phyloP scores from a whole-genome alignment of 73 alveolate genomes.

The Tetrahymena elliotti region DNA sequence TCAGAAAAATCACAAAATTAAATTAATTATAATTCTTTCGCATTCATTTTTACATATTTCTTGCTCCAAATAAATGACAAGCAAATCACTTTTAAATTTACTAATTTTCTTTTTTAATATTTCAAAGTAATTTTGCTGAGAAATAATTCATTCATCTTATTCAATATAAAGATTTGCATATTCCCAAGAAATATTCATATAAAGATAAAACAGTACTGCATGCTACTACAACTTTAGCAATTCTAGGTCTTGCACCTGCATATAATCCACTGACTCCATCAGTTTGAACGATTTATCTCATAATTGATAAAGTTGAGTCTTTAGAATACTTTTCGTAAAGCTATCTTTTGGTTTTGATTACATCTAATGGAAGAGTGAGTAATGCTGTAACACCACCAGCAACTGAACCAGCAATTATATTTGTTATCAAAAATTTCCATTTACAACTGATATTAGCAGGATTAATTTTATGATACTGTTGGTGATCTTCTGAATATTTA shows the following conservation, averaged over 20 bases:
- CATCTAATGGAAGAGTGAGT: conserved; percentile 33
- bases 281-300: not conserved
- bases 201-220: not conserved
- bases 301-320: not conserved
- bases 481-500: not conserved
- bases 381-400: conserved; percentile 36
- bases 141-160: not conserved
- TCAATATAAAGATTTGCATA: not conserved
- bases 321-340: not conserved
- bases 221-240: not conserved
- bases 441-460: not conserved
- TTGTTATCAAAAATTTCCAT: not conserved
- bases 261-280: not conserved
- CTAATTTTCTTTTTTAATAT: not conserved
- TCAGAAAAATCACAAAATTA: not conserved
- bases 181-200: not conserved
- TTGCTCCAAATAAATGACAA: not conserved
- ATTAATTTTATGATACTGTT: not conserved
- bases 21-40: not conserved
- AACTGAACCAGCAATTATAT: conserved; percentile 6
- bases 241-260: not conserved
- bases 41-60: not conserved
- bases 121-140: not conserved
- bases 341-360: conserved; percentile 28
- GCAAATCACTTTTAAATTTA: not conserved